Conservation (phyloP, 1,139 yeast species). For the Debaryomyces psychrophilus region DNA sequence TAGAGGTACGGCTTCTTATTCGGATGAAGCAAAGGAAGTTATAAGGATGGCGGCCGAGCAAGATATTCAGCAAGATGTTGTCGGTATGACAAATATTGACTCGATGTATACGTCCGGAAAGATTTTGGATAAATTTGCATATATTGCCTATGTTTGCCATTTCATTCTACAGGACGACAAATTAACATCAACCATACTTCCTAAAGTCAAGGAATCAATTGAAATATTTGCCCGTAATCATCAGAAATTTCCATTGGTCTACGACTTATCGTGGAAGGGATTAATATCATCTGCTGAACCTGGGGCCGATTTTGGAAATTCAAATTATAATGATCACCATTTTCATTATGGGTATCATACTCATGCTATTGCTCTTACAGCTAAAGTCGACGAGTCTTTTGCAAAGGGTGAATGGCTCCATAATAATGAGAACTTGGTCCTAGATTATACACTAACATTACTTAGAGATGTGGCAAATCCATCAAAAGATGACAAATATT, state of each 20-base stretch:
- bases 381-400: conserved; percentile 49
- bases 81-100: conserved; percentile 63
- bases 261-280: conserved; percentile 77
- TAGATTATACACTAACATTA: conserved; percentile 37
- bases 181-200: conserved; percentile 48
- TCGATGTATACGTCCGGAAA: conserved; percentile 80
- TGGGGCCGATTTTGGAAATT: conserved; percentile 73
- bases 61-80: conserved; percentile 60
- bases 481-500: conserved; percentile 32
- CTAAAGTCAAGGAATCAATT: conserved; percentile 60
- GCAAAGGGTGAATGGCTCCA: conserved; percentile 30
- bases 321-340: conserved; percentile 80
- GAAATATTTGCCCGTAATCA: conserved; percentile 59
- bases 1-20: conserved; percentile 33
- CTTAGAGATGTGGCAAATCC: conserved; percentile 49
- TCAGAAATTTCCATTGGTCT: conserved; percentile 64
- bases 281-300: conserved; percentile 68
- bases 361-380: conserved; percentile 70
- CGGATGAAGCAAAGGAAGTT: conserved; percentile 35
- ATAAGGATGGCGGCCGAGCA: conserved; percentile 52
- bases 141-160: conserved; percentile 64
- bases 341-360: conserved; percentile 81
- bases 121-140: conserved; percentile 73
- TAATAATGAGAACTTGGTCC: conserved; percentile 30
- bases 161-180: conserved; percentile 53